Conservation (phyloP, 768 basidiomycete species). For the Lyophyllum atratum region DNA sequence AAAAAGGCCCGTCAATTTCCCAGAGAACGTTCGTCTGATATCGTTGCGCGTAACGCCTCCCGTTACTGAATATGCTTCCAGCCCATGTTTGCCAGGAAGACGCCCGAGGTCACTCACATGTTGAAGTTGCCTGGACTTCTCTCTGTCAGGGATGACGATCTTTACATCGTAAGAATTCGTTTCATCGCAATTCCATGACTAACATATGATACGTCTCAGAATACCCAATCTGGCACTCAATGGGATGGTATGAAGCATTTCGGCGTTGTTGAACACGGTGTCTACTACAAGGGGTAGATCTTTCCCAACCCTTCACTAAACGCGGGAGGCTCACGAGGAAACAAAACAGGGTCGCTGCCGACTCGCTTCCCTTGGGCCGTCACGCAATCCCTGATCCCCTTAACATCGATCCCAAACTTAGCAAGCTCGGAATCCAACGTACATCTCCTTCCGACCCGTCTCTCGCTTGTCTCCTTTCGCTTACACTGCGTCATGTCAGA, state of each 20-base stretch:
- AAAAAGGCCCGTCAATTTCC: conserved; percentile 55
- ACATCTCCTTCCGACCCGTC: neutral
- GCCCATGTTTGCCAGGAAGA: conserved; percentile 57
- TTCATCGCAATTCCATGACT: neutral
- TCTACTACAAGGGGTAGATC: conserved; percentile 65
- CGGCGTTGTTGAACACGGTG: conserved; percentile 47
- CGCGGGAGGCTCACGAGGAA: neutral
- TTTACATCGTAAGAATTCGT: conserved; percentile 50
- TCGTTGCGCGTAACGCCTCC: neutral
- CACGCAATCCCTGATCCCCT: conserved; percentile 48
- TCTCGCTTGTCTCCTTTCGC: neutral
- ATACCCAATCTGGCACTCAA: conserved; percentile 70
- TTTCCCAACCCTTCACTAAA: neutral
- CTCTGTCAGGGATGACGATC: conserved; percentile 45
- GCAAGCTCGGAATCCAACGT: conserved; percentile 64
- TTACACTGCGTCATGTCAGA: conserved; percentile 19
- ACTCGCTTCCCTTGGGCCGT: conserved; percentile 43
- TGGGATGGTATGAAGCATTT: conserved; percentile 70
- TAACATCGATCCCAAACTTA: conserved; percentile 44
- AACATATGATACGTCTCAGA: conserved; percentile 39
- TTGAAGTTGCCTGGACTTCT: conserved; percentile 21
- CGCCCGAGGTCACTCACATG: conserved; percentile 51
- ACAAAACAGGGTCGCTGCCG: conserved; percentile 39
- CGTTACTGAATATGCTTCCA: neutral
- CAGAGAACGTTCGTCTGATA: conserved; percentile 41